A percentile compares a stretch with the other conserved stretches of the same genome.
Conservation (phyloP, 148 eudicot species). For the Rhododendron ovatum region DNA sequence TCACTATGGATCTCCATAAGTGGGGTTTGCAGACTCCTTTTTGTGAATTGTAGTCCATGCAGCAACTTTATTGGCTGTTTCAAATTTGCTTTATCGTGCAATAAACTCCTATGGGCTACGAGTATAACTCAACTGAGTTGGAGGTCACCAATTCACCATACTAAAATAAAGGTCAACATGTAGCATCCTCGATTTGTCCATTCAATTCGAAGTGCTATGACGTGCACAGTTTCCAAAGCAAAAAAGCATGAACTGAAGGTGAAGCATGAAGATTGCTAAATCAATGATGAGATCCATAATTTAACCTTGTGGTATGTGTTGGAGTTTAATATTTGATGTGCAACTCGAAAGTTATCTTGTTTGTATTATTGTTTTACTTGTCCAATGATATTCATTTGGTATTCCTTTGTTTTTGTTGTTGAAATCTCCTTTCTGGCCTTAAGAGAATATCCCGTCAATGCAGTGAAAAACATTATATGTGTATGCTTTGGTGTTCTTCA, state of each 20-base stretch:
- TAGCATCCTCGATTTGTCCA: background rate
- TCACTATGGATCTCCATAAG: background rate
- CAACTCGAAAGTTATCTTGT: background rate
- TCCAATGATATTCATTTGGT: background rate
- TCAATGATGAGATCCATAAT: background rate
- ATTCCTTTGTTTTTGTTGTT: background rate
- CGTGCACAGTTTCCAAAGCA: background rate
- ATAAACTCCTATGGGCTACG: constrained; percentile 22
- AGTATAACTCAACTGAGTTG: background rate
- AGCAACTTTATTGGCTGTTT: background rate
- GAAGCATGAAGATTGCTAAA: background rate
- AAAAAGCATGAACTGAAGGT: background rate
- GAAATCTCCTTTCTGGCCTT: background rate
- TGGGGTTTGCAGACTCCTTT: background rate
- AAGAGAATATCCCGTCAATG: background rate
- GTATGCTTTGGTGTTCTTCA: background rate
- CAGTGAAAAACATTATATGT: background rate
- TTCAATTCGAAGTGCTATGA: background rate
- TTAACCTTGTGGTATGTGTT: background rate
- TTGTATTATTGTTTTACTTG: background rate
- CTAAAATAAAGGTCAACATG: background rate
- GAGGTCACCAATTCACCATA: background rate
- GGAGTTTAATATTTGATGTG: background rate
- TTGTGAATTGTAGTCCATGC: background rate
- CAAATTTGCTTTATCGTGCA: constrained; percentile 17